A percentile compares a stretch with the other conserved stretches of the same genome.
Evolutionary conservation across 306 rosid species (phyloP).

Genomic region (Acmispon strigosus): DNA sequence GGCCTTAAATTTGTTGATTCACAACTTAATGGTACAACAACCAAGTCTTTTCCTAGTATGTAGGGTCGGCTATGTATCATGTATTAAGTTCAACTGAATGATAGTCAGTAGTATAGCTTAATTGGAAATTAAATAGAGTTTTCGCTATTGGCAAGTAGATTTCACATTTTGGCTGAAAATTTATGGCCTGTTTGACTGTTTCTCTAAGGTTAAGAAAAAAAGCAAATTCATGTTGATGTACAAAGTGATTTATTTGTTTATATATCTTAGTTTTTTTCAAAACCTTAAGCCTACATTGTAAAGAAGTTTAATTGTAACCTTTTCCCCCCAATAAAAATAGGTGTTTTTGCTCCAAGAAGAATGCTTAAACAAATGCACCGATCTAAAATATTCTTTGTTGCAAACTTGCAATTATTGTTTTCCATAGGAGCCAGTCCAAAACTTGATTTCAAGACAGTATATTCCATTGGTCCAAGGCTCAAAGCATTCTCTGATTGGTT

Average conservation of each 20-base stretch:
- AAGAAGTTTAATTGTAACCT: too few relatives aligned
- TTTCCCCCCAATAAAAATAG: too few relatives aligned
- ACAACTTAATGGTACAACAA: not conserved
- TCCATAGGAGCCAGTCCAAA: constrained; percentile 42
- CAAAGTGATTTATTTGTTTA: too few relatives aligned
- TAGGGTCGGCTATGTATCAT: too few relatives aligned
- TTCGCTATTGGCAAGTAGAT: not conserved
- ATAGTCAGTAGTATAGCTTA: constrained; percentile 12
- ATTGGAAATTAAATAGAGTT: not conserved
- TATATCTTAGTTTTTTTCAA: too few relatives aligned
- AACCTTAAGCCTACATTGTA: too few relatives aligned
- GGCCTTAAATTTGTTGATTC: not conserved
- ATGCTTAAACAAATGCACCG: not conserved
- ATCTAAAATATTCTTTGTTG: not conserved
- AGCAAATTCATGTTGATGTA: too few relatives aligned
- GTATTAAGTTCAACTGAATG: not conserved
- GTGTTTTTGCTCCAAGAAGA: too few relatives aligned
- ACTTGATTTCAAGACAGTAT: constrained; percentile 40
- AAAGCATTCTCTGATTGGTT: constrained; percentile 98
- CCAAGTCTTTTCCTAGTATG: too few relatives aligned
- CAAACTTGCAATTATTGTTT: constrained; percentile 15
- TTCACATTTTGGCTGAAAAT: not conserved
- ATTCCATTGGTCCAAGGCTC: constrained; percentile 80
- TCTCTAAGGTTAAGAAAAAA: too few relatives aligned
- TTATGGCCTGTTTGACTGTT: too few relatives aligned